Conservation (phyloP, 2,329 filamentous ascomycete species). For the Fusarium xyrophilum region DNA sequence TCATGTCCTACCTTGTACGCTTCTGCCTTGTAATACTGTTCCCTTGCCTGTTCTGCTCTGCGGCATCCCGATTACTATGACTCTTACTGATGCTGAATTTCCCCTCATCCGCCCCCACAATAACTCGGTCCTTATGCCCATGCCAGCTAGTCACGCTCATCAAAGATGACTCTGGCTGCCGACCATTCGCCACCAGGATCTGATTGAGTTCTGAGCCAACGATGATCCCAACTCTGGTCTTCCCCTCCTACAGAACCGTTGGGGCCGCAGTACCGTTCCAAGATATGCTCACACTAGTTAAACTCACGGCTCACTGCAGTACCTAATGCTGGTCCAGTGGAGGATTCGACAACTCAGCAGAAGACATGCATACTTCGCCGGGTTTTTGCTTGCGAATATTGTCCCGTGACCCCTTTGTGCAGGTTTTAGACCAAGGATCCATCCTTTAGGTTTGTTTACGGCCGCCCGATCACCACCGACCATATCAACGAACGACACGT, state of each 20-base stretch:
- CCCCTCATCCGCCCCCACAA: conserved; percentile 14
- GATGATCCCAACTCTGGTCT: not conserved
- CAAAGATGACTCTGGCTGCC: conserved; percentile 18
- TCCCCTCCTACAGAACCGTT: conserved; percentile 9
- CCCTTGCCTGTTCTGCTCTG: conserved; percentile 10
- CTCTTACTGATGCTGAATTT: not conserved
- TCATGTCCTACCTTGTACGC: not conserved
- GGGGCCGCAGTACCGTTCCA: conserved; percentile 7
- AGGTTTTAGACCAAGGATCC: conserved; percentile 15
- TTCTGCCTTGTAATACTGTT: conserved; percentile 9
- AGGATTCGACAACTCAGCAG: conserved; percentile 25
- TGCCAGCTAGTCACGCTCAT: conserved; percentile 14
- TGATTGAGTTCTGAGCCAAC: conserved; percentile 25
- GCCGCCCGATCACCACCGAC: conserved; percentile 10
- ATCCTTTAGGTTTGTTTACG: not conserved
- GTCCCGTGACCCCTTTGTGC: conserved; percentile 31
- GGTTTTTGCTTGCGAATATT: conserved; percentile 12
- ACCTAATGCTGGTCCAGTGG: not conserved
- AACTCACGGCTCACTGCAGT: conserved; percentile 17
- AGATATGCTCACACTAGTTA: conserved; percentile 18
- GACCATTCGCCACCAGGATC: conserved; percentile 13
- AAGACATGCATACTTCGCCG: conserved; percentile 16
- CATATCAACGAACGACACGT: conserved; percentile 11
- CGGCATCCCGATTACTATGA: not conserved
- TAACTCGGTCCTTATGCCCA: conserved; percentile 5